Evolutionary conservation across 1,284 basidiomycete genomes (phyloP), one percentile per base, ranked within the genome.

Genomic region (Puccinia triticina): DNA sequence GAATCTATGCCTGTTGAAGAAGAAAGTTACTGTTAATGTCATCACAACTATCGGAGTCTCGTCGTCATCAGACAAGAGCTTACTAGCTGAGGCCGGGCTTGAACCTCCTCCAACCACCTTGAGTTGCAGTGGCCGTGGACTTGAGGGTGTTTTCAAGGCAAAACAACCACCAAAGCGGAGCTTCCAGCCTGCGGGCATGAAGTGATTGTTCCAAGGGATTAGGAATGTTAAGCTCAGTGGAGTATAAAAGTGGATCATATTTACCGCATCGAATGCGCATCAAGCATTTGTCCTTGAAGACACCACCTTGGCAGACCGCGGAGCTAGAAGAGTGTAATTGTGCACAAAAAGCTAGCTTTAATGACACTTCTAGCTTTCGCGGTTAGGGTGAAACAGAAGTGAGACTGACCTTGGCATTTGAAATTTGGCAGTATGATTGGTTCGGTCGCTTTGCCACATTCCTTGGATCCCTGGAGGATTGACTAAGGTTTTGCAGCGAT

Each of bases 391-490:
- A 67, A 23, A 64, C 34, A 55, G 29, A 26, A 34, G 23, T 32
- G 71, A 21, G 11, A 40, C 69, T n/a, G 18, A 81, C 78, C 53
- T 34, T 23, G 67, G 69, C n/a, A 81, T 43, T 73, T 81, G 67
- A 32, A 81, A 73, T 18, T 61, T 48, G 4, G 69, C 78, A 21
- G 78, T 81, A 32, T 81, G 78, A 37, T 81, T 81, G 11, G 71
- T 71, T 57, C 78, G 67, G 46, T 81, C 78, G n/a, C 69, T 71
- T 73, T 69, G 78, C 78, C 67, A 81, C 78, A 81, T 81, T 40
- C 78, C 78, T 23, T 81, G 40, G 8, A 81, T 81, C 57, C 78
- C 78, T 3, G 78, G 78, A 2, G 69, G 69, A 11, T 81, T 59
- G 21, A 59, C 26, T 26, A 73, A 40, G 0, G 69, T 73, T 8